Evolutionary conservation across 2,329 filamentous ascomycete species (phyloP), one percentile per base, ranked within the genome.

Genomic region (Beauveria rudraprayagi): DNA sequence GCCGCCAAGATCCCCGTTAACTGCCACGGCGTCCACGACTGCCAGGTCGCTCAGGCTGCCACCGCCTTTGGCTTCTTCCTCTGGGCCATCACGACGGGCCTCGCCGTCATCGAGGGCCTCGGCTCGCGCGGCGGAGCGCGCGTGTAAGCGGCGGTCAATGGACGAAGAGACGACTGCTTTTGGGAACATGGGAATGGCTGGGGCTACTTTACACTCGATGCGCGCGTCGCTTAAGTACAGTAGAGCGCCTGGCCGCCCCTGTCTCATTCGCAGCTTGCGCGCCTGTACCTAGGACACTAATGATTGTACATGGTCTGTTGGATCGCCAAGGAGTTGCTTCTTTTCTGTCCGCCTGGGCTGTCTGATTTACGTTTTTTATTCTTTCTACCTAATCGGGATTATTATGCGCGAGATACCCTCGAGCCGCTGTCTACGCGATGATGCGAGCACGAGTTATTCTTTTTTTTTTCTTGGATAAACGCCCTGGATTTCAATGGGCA

Each of bases 31-130:
- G 76, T 74, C 54, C 76, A 73, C 19, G 78, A 77, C 17, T 92
- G 89, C 72, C 77, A 78, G 50, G 76, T 82, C 11, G 75, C 82
- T 9, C 84, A 89, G 74, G 87, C 87, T 4, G 84, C 82, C 2
- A 78, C 83, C 9, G 87, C 82, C 0, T 87, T 91, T 67, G 85
- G 80, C 6, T 89, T 87, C 67, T 83, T 89, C 69, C 78, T 84
- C 58, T 90, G 80, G 79, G 76, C 72, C 51, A 72, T 80, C 61
- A 82, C 83, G 67, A 75, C 73, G 7, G 76, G 73, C 53, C 71
- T 83, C 7, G 72, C 78, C 37, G 73, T 77, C 43, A 68, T 83
- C 59, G 81, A 83, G 63, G 73, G 71, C 3, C 66, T 83, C 44
- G 74, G 76, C 60, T 72, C 73, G 40, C 69, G 71, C 24, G 67